A percentile compares a stretch with the other conserved stretches of the same genome.
These are phyloP conservation scores for Claviceps digitariae DNA, from an alignment of 2,329 filamentous ascomycete species.

Conservation along the genomic window DNA sequence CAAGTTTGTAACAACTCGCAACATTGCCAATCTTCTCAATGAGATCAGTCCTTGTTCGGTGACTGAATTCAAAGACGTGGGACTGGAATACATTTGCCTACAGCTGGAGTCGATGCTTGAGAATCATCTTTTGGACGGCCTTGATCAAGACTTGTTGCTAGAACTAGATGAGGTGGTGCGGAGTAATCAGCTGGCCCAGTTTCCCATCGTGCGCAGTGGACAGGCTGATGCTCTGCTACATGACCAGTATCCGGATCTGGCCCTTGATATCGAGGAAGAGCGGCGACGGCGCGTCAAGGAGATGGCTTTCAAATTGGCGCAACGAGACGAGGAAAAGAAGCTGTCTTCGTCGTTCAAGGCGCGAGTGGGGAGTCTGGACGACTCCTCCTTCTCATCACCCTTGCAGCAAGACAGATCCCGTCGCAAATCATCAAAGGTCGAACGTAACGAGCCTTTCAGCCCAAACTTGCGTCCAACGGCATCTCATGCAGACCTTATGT, in stretches of 20 bases:
- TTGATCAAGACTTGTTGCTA: slow-evolving; percentile 69
- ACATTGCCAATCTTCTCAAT: slow-evolving; percentile 75
- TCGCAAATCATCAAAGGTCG: slow-evolving; percentile 31
- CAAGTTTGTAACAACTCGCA: slow-evolving; percentile 71
- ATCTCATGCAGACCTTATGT: slow-evolving; percentile 68
- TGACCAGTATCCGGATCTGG: slow-evolving; percentile 49
- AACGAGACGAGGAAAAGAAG: slow-evolving; percentile 52
- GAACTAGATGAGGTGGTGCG: slow-evolving; percentile 73
- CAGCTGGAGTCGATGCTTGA: slow-evolving; percentile 88
- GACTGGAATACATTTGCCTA: slow-evolving; percentile 79
- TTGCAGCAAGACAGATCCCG: slow-evolving; percentile 30
- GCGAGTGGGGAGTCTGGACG: slow-evolving; percentile 52
- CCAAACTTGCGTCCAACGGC: slow-evolving; percentile 55
- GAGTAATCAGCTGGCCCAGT: slow-evolving; percentile 65
- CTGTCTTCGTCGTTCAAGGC: slow-evolving; percentile 45
- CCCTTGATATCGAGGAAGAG: slow-evolving; percentile 54
- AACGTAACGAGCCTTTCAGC: slow-evolving; percentile 44
- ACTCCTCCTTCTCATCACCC: slow-evolving; percentile 29
- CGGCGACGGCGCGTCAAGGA: slow-evolving; percentile 58
- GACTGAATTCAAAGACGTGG: slow-evolving; percentile 73
- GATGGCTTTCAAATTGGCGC: slow-evolving; percentile 53
- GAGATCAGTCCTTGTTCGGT: slow-evolving; percentile 74
- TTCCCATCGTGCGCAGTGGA: slow-evolving; percentile 66
- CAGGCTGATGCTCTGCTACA: slow-evolving; percentile 53
- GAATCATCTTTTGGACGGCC: slow-evolving; percentile 71